phyloP scores from a whole-genome alignment of 306 rosid genomes.

The Nissolia schottii region DNA sequence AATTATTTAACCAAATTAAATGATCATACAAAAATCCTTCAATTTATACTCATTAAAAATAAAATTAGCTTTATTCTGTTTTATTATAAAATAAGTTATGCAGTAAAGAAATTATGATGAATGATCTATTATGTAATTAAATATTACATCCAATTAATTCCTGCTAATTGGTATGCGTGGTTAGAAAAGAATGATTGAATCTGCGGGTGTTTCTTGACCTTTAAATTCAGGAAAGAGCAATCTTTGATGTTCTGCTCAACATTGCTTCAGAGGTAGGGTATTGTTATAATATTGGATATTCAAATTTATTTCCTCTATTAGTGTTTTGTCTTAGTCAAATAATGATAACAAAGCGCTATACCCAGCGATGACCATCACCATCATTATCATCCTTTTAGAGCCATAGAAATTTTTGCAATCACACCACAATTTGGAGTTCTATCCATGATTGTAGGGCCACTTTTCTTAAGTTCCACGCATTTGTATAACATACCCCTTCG shows the following conservation, averaged over 20 bases:
- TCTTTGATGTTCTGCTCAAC: too few relatives aligned
- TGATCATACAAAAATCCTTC: too few relatives aligned
- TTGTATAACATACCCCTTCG: not conserved
- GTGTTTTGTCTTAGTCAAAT: not conserved
- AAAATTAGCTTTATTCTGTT: too few relatives aligned
- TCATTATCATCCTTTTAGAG: not conserved
- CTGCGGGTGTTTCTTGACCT: not conserved
- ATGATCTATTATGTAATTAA: too few relatives aligned
- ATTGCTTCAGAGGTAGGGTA: not conserved
- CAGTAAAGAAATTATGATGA: too few relatives aligned
- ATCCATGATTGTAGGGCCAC: not conserved
- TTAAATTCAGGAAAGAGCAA: not conserved
- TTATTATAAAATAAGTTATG: too few relatives aligned
- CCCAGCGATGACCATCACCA: not conserved
- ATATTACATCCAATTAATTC: too few relatives aligned
- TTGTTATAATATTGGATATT: not conserved
- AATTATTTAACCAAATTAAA: too few relatives aligned
- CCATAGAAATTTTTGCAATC: not conserved
- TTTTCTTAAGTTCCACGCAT: slow-evolving; percentile 11
- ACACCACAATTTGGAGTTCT: not conserved
- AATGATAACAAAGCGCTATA: not conserved
- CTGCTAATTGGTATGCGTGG: not conserved
- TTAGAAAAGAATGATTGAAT: not conserved
- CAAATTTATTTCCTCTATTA: not conserved
- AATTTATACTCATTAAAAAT: too few relatives aligned